Conservation (phyloP, 1,284 basidiomycete species). For the Apiotrichum gracile region DNA sequence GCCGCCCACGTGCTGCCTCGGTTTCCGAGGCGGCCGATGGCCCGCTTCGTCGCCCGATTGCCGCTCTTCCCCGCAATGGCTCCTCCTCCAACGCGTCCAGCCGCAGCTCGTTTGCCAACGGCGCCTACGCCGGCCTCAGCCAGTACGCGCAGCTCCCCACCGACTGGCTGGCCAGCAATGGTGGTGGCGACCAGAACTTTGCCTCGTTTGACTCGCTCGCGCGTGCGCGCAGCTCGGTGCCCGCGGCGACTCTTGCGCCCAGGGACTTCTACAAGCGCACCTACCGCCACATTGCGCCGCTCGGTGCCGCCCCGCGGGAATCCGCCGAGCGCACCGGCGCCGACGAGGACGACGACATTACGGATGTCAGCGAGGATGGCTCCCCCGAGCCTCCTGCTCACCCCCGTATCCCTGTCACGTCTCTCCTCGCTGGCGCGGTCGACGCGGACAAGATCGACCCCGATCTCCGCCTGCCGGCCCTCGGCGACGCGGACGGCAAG, state of each 20-base stretch:
- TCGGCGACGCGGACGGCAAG: slow-evolving; percentile 3
- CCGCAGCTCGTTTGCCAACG: slow-evolving; percentile 6
- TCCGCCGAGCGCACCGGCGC: slow-evolving; percentile 24
- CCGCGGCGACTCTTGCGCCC: slow-evolving; percentile 29
- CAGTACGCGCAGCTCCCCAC: slow-evolving; percentile 17
- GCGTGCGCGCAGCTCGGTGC: slow-evolving; percentile 22
- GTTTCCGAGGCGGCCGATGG: slow-evolving; percentile 5
- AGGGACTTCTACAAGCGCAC: slow-evolving; percentile 44
- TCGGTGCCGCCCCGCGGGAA: slow-evolving; percentile 37
- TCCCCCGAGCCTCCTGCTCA: slow-evolving; percentile 4
- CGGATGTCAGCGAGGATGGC: slow-evolving; percentile 5
- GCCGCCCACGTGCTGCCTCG: slow-evolving; percentile 16
- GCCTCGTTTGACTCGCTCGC: slow-evolving; percentile 37
- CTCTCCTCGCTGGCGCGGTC: slow-evolving; percentile 7
- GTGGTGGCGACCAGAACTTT: slow-evolving; percentile 8
- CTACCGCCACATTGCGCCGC: slow-evolving; percentile 41
- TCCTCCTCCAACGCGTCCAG: slow-evolving; percentile 16
- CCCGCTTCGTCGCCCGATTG: slow-evolving; percentile 14
- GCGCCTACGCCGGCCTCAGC: slow-evolving; percentile 16
- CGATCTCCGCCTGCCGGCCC: slow-evolving; percentile 21
- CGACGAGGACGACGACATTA: slow-evolving; percentile 18
- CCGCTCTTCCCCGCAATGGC: slow-evolving; percentile 21
- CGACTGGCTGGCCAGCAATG: not conserved
- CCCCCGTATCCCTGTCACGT: slow-evolving; percentile 6
- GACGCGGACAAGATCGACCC: slow-evolving; percentile 5